These are phyloP conservation scores for Guillardia theta DNA, from an alignment of 78 protist genomes.

Conservation along the genomic window DNA sequence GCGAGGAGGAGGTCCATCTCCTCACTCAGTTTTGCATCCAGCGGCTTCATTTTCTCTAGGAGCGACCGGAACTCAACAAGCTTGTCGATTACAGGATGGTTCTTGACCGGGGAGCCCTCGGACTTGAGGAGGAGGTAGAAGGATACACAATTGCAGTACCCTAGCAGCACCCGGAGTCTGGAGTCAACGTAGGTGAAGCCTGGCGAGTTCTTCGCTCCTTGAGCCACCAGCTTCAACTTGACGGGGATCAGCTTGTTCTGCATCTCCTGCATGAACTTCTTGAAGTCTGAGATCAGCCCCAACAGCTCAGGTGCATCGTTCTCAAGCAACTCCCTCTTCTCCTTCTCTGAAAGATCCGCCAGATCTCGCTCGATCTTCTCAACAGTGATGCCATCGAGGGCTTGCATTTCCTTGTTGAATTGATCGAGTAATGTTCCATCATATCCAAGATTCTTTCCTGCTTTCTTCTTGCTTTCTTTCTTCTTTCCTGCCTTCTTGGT, in stretches of 20 bases:
- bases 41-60: not conserved
- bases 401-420: not conserved
- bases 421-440: too few relatives aligned
- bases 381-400: not conserved
- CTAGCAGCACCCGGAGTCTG: not conserved
- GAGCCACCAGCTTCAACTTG: not conserved
- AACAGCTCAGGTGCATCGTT: not conserved
- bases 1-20: not conserved
- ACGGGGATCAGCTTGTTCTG: not conserved
- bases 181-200: not conserved
- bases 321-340: not conserved
- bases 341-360: not conserved
- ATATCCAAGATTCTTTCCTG: not conserved
- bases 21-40: not conserved
- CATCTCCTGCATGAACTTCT: not conserved
- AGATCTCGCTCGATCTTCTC: not conserved
- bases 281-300: not conserved
- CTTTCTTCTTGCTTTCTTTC: not conserved
- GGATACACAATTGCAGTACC: constrained; percentile 76
- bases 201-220: not conserved
- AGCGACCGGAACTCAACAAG: not conserved
- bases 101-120: constrained; percentile 57
- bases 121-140: constrained; percentile 81
- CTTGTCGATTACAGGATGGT: not conserved
- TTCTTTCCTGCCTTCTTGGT: not conserved